These are phyloP conservation scores for Lactarius vividus DNA, from an alignment of 768 basidiomycete genomes.

Conservation along the genomic window DNA sequence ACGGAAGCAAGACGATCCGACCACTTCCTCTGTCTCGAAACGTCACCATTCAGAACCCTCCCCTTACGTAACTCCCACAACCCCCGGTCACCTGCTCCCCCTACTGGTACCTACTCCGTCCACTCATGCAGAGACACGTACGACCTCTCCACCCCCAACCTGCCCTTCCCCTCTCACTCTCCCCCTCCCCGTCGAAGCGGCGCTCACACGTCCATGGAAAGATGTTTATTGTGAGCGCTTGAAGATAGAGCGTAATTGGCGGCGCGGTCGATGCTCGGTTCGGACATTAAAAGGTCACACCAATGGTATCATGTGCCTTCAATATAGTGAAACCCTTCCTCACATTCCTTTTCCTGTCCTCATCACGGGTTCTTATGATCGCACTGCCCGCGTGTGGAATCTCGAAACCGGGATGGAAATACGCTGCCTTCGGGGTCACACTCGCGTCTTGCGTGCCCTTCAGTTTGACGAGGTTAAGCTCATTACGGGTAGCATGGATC, in stretches of 20 bases:
- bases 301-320: slow-evolving; percentile 96
- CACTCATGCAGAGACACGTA: not conserved
- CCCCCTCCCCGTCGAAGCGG: slow-evolving; percentile 27
- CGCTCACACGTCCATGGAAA: slow-evolving; percentile 91
- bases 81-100: not conserved
- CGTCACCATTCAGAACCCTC: slow-evolving; percentile 15
- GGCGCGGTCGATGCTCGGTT: slow-evolving; percentile 83
- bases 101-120: slow-evolving; percentile 13
- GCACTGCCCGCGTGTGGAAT: slow-evolving; percentile 94
- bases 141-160: not conserved
- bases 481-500: slow-evolving; percentile 96
- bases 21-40: slow-evolving; percentile 19
- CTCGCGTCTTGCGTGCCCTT: slow-evolving; percentile 84
- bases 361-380: slow-evolving; percentile 97
- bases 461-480: slow-evolving; percentile 96
- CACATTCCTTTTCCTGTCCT: slow-evolving; percentile 90
- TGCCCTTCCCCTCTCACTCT: slow-evolving; percentile 20
- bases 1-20: slow-evolving; percentile 38
- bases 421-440: slow-evolving; percentile 84
- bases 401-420: slow-evolving; percentile 86
- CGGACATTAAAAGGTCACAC: slow-evolving; percentile 90
- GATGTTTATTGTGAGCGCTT: slow-evolving; percentile 98
- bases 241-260: slow-evolving; percentile 95
- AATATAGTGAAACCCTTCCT: slow-evolving; percentile 81
- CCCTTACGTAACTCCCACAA: not conserved